phyloP scores from a whole-genome alignment of 2,329 filamentous ascomycete species.

The Calonectria pseudoreteaudii region DNA sequence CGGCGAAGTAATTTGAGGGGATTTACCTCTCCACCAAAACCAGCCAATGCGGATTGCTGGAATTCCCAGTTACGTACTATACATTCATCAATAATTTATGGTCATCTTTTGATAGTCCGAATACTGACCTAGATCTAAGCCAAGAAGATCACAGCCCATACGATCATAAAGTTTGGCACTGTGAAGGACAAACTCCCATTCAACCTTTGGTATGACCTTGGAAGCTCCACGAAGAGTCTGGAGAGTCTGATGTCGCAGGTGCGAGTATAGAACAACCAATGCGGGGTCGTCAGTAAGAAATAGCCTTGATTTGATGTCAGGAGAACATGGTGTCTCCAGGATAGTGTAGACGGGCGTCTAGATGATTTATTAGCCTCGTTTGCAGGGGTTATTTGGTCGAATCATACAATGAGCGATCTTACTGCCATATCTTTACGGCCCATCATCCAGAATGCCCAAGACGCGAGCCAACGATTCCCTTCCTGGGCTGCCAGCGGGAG shows the following conservation, averaged over 20 bases:
- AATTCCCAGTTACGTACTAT: conserved; percentile 86
- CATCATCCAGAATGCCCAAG: conserved; percentile 96
- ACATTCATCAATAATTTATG: conserved; percentile 28
- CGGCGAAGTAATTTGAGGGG: conserved; percentile 76
- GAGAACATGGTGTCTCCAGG: conserved; percentile 74
- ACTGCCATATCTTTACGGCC: conserved; percentile 86
- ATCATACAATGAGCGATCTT: conserved; percentile 79
- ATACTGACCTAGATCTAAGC: conserved; percentile 79
- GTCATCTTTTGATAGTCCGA: conserved; percentile 21
- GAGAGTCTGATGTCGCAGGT: conserved; percentile 83
- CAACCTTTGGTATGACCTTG: conserved; percentile 80
- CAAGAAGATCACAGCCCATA: conserved; percentile 94
- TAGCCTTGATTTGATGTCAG: conserved; percentile 78
- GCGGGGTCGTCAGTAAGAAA: conserved; percentile 94
- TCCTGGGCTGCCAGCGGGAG: conserved; percentile 81
- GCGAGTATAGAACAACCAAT: conserved; percentile 86
- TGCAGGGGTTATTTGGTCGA: not conserved
- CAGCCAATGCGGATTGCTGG: conserved; percentile 59
- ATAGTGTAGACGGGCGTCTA: conserved; percentile 84
- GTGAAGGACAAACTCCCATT: conserved; percentile 91
- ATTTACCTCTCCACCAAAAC: conserved; percentile 65
- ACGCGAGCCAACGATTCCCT: conserved; percentile 92
- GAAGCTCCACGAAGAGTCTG: conserved; percentile 89
- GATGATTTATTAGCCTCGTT: conserved; percentile 10
- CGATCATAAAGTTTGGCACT: conserved; percentile 86